A percentile compares a stretch with the other conserved stretches of the same genome.
Conservation (phyloP, 768 basidiomycete genomes). For the Boletus pseudo-olivaceus region DNA sequence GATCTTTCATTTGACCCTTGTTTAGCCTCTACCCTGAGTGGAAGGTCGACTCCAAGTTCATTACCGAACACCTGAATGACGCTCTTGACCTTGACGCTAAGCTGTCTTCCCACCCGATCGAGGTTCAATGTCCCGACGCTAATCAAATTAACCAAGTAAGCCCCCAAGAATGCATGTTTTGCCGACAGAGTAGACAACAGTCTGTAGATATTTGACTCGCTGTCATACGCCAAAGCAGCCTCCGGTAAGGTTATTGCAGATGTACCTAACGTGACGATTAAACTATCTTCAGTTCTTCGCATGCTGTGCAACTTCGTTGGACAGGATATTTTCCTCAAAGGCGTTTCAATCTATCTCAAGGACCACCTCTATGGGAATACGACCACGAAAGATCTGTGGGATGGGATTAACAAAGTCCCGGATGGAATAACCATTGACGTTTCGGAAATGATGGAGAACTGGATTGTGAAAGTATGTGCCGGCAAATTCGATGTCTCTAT, state of each 20-base stretch:
- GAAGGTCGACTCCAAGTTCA: slow-evolving; percentile 79
- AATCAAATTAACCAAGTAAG: slow-evolving; percentile 74
- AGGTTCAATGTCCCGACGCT: slow-evolving; percentile 85
- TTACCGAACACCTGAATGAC: slow-evolving; percentile 68
- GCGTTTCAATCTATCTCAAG: slow-evolving; percentile 91
- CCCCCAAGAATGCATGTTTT: background rate
- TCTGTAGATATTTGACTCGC: slow-evolving; percentile 79
- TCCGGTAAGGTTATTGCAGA: slow-evolving; percentile 45
- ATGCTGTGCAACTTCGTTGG: slow-evolving; percentile 91
- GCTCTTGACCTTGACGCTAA: slow-evolving; percentile 84
- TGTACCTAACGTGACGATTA: background rate
- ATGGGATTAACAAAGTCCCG: slow-evolving; percentile 59
- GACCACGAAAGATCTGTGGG: slow-evolving; percentile 83
- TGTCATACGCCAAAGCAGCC: slow-evolving; percentile 84
- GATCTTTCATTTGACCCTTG: slow-evolving; percentile 1
- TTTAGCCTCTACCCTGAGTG: slow-evolving; percentile 77
- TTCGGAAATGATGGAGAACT: slow-evolving; percentile 81
- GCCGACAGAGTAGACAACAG: background rate
- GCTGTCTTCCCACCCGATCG: slow-evolving; percentile 87
- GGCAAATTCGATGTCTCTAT: background rate
- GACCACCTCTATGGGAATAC: slow-evolving; percentile 82
- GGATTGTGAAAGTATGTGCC: slow-evolving; percentile 69
- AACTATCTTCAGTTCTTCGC: slow-evolving; percentile 63
- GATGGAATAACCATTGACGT: slow-evolving; percentile 49
- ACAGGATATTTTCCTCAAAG: slow-evolving; percentile 81